Base-by-base conservation (phyloP, 2,329 filamentous ascomycete species). In the Penicillium sp. region DNA sequence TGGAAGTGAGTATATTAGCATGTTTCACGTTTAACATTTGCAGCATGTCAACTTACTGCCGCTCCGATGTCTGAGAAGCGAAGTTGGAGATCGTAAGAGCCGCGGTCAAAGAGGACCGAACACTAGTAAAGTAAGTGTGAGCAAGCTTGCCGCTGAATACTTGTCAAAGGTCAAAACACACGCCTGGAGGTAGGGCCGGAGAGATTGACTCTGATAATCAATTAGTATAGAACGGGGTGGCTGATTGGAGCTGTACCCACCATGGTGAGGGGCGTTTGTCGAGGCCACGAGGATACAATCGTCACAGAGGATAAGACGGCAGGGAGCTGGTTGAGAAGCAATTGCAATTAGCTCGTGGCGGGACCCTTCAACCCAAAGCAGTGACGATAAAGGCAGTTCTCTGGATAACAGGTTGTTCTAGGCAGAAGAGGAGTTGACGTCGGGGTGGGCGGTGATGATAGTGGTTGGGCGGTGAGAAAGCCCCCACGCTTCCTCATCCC, bases 51-150 rank as follows among this genome's bases (percentile, higher is more conserved):
- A 51, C 53, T 20, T 56, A 56, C 53, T 63, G 94, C 67, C 94
- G 84, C 81, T 99, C 95, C 53, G 92, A 90, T 44, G 90, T 91
- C 79, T 99, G 94, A 48, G 93, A 97, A 61, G 94, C 93, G 77
- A 99, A 99, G 83, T 99, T 95, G 75, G 92, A 93, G 57, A 96
- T 85, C 57, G 91, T 93, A 66, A 99, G 87, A 64, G 94, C 93
- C 63, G 93, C 91, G 39, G 92, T 97, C 71, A 99, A 84, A 71
- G 90, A 96, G 72, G 90, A 92, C 69, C 94, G 90, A 69, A 97
- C 94, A 77, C 82, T 96, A 91, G 66, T 97, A 89, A 79, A 97
- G 97, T 55, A 79, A 97, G 97, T 55, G 93, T 93, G 62, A 93
- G 90, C 72, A 56, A 45, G 34, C 35, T 46, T 46, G 35, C 48